These are phyloP conservation scores for Schizosaccharomyces pombe DNA, from an alignment of 805 yeast species.

Conservation along the genomic window DNA sequence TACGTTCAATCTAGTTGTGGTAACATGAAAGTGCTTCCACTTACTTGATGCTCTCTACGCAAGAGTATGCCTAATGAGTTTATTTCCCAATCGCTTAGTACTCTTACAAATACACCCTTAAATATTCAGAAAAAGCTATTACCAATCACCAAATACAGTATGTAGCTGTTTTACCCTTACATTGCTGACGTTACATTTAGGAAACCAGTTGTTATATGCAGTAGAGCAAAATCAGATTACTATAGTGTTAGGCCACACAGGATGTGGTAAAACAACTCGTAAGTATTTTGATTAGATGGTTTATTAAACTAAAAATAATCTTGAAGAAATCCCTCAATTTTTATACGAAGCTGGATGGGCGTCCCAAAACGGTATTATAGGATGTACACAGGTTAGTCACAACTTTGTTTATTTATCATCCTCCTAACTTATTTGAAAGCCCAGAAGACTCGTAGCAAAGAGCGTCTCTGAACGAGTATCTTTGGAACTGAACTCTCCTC, in stretches of 20 bases:
- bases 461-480: slow-evolving; percentile 56
- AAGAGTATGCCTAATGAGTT: neutral
- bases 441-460: slow-evolving; percentile 13
- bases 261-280: slow-evolving; percentile 13
- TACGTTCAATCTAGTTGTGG: too few species aligned
- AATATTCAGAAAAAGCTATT: neutral
- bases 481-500: slow-evolving; percentile 35
- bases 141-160: slow-evolving; percentile 3
- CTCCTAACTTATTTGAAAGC: slow-evolving; percentile 6
- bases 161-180: neutral
- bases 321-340: slow-evolving; percentile 10
- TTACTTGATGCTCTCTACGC: neutral
- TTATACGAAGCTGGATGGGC: slow-evolving; percentile 11
- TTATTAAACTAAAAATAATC: neutral
- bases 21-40: too few species aligned
- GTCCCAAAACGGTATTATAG: slow-evolving; percentile 19
- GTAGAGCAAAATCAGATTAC: slow-evolving; percentile 9
- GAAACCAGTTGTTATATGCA: slow-evolving; percentile 8
- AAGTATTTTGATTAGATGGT: slow-evolving; percentile 1
- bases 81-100: neutral
- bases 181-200: slow-evolving; percentile 5
- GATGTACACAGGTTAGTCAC: slow-evolving; percentile 39
- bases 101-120: neutral
- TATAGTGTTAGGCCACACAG: slow-evolving; percentile 11
- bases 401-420: neutral